Conservation (phyloP, 129 eudicot species). For the Pulicaria dysenterica region DNA sequence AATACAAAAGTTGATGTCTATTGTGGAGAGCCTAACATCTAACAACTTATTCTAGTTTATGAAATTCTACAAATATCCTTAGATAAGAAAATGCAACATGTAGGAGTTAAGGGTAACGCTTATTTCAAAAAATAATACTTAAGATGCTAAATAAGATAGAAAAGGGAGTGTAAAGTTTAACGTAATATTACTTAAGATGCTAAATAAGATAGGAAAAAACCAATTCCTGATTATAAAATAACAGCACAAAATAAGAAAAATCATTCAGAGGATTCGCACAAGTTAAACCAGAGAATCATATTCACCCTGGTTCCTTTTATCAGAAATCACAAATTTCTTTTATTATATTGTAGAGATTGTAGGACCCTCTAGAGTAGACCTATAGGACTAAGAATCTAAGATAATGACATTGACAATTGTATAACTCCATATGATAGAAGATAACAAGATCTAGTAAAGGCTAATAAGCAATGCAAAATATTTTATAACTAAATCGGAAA, state of each 20-base stretch:
- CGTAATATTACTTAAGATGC: neutral
- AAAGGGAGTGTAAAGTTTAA: neutral
- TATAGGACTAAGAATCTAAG: neutral
- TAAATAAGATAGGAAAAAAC: slow-evolving; percentile 1
- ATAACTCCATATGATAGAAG: neutral
- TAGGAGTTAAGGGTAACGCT: neutral
- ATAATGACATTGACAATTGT: neutral
- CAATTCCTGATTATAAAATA: neutral
- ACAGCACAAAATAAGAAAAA: neutral
- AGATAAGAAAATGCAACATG: neutral
- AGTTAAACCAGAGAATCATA: neutral
- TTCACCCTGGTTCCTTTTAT: neutral
- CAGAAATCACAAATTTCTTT: neutral
- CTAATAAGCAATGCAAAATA: neutral
- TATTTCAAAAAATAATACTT: neutral
- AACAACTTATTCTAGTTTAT: neutral
- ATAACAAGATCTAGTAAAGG: neutral
- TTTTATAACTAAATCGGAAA: slow-evolving; percentile 16
- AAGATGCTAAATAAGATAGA: neutral
- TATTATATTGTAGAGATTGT: neutral
- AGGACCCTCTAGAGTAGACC: neutral
- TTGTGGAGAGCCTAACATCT: neutral
- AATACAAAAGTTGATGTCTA: neutral
- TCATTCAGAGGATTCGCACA: neutral
- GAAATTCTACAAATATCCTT: neutral